These are phyloP conservation scores for Astragalus membranaceus DNA, from an alignment of 306 rosid species.

Conservation along the genomic window DNA sequence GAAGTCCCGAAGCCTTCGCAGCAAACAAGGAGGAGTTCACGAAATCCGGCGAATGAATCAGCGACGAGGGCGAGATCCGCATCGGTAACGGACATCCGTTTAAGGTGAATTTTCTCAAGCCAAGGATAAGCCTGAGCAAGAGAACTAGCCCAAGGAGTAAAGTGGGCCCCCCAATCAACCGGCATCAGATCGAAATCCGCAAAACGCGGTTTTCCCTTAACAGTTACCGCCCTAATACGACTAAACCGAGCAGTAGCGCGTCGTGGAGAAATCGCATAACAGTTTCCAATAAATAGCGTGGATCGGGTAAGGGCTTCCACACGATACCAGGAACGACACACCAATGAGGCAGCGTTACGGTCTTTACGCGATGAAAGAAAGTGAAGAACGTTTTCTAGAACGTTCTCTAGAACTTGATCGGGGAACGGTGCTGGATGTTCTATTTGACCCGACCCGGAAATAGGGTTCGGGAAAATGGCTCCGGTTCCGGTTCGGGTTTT, in stretches of 20 bases:
- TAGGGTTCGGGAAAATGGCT: slow-evolving; percentile 15
- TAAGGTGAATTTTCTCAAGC: slow-evolving; percentile 72
- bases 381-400: slow-evolving; percentile 88
- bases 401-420: slow-evolving; percentile 87
- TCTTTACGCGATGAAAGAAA: slow-evolving; percentile 69
- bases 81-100: slow-evolving; percentile 70
- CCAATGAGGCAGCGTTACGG: slow-evolving; percentile 95
- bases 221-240: slow-evolving; percentile 45
- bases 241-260: slow-evolving; percentile 57
- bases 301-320: slow-evolving; percentile 91
- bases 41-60: slow-evolving; percentile 43
- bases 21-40: slow-evolving; percentile 72
- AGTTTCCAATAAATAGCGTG: slow-evolving; percentile 88
- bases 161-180: slow-evolving; percentile 68
- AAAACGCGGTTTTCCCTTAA: slow-evolving; percentile 84
- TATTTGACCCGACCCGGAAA: slow-evolving; percentile 17
- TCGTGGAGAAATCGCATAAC: slow-evolving; percentile 65
- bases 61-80: slow-evolving; percentile 52
- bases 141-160: slow-evolving; percentile 57
- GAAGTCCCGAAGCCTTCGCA: slow-evolving; percentile 72
- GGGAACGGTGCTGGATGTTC: slow-evolving; percentile 37
- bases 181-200: slow-evolving; percentile 93
- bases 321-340: slow-evolving; percentile 85
- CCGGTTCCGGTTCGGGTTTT: slow-evolving; percentile 47
- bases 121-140: slow-evolving; percentile 68